A percentile compares a stretch with the other conserved stretches of the same genome.
Evolutionary conservation across 441 rosid genomes (phyloP).

Genomic region (Pelargonium fulgidum): DNA sequence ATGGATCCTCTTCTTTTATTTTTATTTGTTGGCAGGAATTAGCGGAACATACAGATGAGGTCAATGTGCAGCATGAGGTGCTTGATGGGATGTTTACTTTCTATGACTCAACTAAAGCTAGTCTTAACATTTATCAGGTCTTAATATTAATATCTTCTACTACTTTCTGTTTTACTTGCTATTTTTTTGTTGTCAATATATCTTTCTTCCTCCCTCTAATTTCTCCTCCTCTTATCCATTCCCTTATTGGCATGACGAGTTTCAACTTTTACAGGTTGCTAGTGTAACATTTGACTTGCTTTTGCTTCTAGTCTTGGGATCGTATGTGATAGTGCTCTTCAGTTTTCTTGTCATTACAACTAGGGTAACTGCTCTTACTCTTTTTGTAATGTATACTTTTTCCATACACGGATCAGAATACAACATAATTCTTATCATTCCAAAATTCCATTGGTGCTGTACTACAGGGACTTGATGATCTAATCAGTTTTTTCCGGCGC

Average conservation of each 20-base stretch:
- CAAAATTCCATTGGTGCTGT: conserved; percentile 43
- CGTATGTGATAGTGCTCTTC: conserved; percentile 81
- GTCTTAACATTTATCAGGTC: conserved; percentile 87
- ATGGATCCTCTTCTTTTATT: conserved; percentile 20
- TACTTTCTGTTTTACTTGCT: neutral
- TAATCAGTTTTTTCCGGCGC: conserved; percentile 84
- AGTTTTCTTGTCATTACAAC: conserved; percentile 90
- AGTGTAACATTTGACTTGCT: conserved; percentile 95
- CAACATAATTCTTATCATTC: no score
- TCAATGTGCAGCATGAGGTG: conserved; percentile 65
- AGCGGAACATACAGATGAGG: conserved; percentile 66
- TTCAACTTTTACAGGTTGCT: conserved; percentile 72
- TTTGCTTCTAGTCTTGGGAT: conserved; percentile 82
- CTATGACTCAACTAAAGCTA: conserved; percentile 72
- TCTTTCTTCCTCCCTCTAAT: conserved; percentile 5
- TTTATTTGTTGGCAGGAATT: conserved; percentile 56
- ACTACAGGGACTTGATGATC: conserved; percentile 94
- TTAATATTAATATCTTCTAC: conserved; percentile 30
- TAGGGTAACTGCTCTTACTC: conserved; percentile 77
- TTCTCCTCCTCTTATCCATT: conserved; percentile 49
- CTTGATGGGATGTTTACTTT: conserved; percentile 84
- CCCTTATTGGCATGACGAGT: conserved; percentile 86
- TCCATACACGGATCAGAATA: neutral
- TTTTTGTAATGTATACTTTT: conserved; percentile 38
- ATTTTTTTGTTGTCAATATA: neutral